These are phyloP conservation scores for Neofusicoccum sp. DNA, from an alignment of 2,329 filamentous ascomycete genomes.

Conservation along the genomic window DNA sequence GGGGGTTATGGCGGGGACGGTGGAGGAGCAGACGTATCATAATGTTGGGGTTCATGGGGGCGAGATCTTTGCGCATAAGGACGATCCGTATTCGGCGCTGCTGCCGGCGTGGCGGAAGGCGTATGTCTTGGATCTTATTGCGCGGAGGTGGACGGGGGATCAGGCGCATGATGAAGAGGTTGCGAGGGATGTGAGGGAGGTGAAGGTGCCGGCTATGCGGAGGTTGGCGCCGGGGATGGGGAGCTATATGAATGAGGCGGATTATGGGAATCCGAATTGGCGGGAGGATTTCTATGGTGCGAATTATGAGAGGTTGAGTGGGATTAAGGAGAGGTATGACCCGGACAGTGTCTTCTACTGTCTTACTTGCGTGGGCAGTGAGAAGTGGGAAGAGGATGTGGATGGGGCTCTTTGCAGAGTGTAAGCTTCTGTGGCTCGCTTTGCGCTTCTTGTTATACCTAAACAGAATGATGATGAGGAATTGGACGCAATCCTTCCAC, in stretches of 20 bases:
- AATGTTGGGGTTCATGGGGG: constrained; percentile 39
- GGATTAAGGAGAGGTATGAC: constrained; percentile 10
- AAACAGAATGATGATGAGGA: no score
- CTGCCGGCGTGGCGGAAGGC: constrained; percentile 54
- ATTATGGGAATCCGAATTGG: constrained; percentile 29
- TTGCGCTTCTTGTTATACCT: no score
- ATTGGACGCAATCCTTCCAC: no score
- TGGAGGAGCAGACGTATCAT: constrained; percentile 29
- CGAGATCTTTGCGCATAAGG: constrained; percentile 36
- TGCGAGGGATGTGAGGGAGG: neutral
- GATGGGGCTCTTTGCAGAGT: neutral
- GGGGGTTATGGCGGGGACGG: constrained; percentile 24
- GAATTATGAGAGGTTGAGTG: neutral
- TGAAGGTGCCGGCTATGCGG: constrained; percentile 33
- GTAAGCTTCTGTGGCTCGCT: no score
- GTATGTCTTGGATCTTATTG: constrained; percentile 33
- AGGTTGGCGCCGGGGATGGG: constrained; percentile 26
- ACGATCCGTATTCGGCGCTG: constrained; percentile 47
- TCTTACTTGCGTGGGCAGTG: neutral
- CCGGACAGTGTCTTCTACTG: neutral
- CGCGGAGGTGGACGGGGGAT: constrained; percentile 24
- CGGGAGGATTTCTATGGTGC: constrained; percentile 26
- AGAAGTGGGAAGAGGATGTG: neutral
- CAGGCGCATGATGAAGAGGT: constrained; percentile 31
- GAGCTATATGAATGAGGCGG: constrained; percentile 32